Base-by-base conservation (phyloP, 768 basidiomycete genomes). In the Trichaptum fuscoviolaceum region DNA sequence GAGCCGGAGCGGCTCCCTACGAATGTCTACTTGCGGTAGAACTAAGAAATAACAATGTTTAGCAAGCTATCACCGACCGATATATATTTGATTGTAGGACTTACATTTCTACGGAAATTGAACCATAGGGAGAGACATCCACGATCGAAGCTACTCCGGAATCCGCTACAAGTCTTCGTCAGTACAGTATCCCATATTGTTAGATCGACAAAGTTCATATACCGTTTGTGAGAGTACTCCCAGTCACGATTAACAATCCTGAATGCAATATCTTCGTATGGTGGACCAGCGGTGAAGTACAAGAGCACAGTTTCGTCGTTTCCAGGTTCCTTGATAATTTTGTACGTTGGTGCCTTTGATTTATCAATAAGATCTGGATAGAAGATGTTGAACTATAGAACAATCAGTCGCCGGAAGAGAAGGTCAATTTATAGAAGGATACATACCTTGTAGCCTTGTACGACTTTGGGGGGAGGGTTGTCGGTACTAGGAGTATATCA, bases 351-450 rank as follows among this genome's bases (percentile, higher is more conserved):
- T 0, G 97, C 94, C 77, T 96, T 95, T 35, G 92, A 87, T 76
- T 97, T 97, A 82, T 99, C 96, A 77, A 99, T 98, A 70, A 99
- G 88, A 78, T 99, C 97, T 0, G 97, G 97, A 76, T 99, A 99
- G 81, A 99, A 99, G 62, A 99, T 94, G 71, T 96, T 97, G 81
- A 96, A 96, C 87, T 90, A 60, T 5, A 68, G 62, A 58, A 57
- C 66, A 65, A 69, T 71, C 62, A 69, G 63, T 57, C 73, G 25
- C 72, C 64, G 42, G 26, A n/a, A 10, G 20, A 63, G 64, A 57
- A 36, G 63, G 52, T 9, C 30, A 64, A 66, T n/a, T 42, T 23
- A 24, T 65, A 71, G 9, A 61, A 25, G 23, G 1, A 57, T 20
- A 25, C 79, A 35, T 72, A 87, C 91, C 80, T 99, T 99, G 80